A percentile compares a stretch with the other conserved stretches of the same genome.
These are phyloP conservation scores for Leishmania braziliensis DNA, from an alignment of 208 protist species.

Conservation along the genomic window DNA sequence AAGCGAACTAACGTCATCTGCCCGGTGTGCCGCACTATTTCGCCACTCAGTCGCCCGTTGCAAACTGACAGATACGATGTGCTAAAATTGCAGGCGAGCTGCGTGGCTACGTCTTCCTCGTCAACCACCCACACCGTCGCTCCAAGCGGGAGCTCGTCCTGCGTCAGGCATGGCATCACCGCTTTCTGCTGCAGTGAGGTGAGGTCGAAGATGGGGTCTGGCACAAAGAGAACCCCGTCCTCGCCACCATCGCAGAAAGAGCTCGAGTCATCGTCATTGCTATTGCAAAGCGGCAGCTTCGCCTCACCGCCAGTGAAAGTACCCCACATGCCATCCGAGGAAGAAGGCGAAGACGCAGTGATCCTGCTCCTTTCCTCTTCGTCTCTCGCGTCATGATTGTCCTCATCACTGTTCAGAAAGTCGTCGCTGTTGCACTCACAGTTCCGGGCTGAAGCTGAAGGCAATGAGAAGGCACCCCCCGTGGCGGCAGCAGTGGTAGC, in stretches of 20 bases:
- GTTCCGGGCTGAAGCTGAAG: constrained; percentile 3
- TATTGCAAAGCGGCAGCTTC: constrained; percentile 18
- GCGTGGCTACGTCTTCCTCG: constrained; percentile 79
- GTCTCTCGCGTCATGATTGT: not conserved
- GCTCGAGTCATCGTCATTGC: constrained; percentile 1
- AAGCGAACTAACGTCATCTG: constrained; percentile 72
- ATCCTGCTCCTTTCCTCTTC: not conserved
- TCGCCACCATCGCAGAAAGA: constrained; percentile 30
- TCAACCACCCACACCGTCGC: constrained; percentile 77
- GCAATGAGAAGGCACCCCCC: not conserved
- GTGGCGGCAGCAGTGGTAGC: not conserved
- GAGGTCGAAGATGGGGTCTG: constrained; percentile 64
- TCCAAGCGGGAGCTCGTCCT: constrained; percentile 45
- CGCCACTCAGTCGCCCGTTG: constrained; percentile 66
- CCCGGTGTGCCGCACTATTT: constrained; percentile 59
- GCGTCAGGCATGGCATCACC: constrained; percentile 45
- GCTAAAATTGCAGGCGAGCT: constrained; percentile 64
- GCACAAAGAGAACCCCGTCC: constrained; percentile 58
- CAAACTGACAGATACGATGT: constrained; percentile 64
- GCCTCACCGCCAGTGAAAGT: constrained; percentile 32
- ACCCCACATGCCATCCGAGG: constrained; percentile 47
- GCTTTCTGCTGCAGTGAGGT: constrained; percentile 37
- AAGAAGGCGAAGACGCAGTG: constrained; percentile 22
- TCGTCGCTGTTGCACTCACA: constrained; percentile 32
- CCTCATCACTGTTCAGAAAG: constrained; percentile 25